Conservation (phyloP, 2,329 filamentous ascomycete genomes). For the Hypocreales sp. region DNA sequence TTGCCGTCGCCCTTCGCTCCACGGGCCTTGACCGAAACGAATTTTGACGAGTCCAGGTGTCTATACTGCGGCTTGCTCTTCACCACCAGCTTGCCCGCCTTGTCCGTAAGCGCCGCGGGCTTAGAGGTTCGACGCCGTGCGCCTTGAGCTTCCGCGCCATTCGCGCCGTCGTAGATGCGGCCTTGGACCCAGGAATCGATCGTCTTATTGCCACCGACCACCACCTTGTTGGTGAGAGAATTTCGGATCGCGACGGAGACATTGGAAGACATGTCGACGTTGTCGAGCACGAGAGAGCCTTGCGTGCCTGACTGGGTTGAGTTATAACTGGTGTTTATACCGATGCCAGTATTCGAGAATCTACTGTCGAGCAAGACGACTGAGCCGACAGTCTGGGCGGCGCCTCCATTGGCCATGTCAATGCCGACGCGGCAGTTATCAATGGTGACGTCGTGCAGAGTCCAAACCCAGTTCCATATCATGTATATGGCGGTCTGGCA, state of each 20-base stretch:
- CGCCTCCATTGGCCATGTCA: constrained; percentile 48
- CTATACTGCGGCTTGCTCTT: constrained; percentile 43
- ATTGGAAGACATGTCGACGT: constrained; percentile 58
- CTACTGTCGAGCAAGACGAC: constrained; percentile 70
- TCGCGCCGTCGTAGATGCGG: constrained; percentile 44
- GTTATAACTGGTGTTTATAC: constrained; percentile 15
- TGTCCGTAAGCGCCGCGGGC: not conserved
- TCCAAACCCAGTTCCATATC: constrained; percentile 64
- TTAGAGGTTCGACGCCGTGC: constrained; percentile 15
- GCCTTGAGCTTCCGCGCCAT: constrained; percentile 42
- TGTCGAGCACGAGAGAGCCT: constrained; percentile 53
- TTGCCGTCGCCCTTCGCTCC: constrained; percentile 78
- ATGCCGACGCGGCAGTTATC: constrained; percentile 19
- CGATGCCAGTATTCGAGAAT: constrained; percentile 60
- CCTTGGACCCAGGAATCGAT: constrained; percentile 69
- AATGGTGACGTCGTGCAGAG: constrained; percentile 11
- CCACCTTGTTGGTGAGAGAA: constrained; percentile 22
- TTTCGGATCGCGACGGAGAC: constrained; percentile 52
- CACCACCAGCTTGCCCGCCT: not conserved
- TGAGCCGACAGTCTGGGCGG: constrained; percentile 63
- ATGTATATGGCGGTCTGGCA: constrained; percentile 50
- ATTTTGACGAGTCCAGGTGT: constrained; percentile 45
- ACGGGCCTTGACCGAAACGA: constrained; percentile 67
- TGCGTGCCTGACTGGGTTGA: constrained; percentile 1
- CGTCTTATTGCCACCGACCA: constrained; percentile 55